These are phyloP conservation scores for Starmerella apicola DNA, from an alignment of 805 yeast genomes.

Conservation along the genomic window DNA sequence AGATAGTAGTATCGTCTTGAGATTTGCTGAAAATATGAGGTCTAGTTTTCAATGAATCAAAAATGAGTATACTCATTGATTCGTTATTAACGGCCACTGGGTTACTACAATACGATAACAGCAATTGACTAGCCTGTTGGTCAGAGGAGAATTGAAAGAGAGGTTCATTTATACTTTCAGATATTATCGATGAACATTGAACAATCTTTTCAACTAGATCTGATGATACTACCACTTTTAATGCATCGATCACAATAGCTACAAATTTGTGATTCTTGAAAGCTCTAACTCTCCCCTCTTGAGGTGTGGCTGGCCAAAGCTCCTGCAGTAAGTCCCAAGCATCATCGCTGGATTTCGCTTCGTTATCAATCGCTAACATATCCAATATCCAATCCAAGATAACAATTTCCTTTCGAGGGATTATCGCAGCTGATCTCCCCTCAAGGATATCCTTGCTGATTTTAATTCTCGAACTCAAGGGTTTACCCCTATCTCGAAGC, in stretches of 20 bases:
- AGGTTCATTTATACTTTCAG: background rate
- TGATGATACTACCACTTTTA: background rate
- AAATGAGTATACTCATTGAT: constrained; percentile 4
- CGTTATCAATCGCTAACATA: constrained; percentile 17
- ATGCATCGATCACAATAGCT: constrained; percentile 1
- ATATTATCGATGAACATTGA: background rate
- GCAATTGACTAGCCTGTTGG: constrained; percentile 8
- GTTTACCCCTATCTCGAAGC: constrained; percentile 22
- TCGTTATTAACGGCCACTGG: background rate
- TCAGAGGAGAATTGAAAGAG: constrained; percentile 6
- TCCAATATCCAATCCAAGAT: constrained; percentile 29
- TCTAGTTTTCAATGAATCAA: background rate
- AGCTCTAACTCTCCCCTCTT: constrained; percentile 6
- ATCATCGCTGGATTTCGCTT: constrained; percentile 9
- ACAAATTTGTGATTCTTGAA: constrained; percentile 12
- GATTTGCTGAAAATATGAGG: constrained; percentile 4
- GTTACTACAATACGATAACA: constrained; percentile 8
- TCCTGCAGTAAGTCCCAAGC: constrained; percentile 17
- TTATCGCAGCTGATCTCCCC: constrained; percentile 17
- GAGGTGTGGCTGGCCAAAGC: constrained; percentile 10
- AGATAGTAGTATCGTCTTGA: background rate
- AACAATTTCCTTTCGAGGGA: constrained; percentile 27
- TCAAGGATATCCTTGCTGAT: constrained; percentile 19
- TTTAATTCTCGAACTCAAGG: constrained; percentile 15
- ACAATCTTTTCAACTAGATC: background rate